These are phyloP conservation scores for Dentiscutata heterogama DNA, from an alignment of 371 early-diverging fungal species.

Conservation along the genomic window DNA sequence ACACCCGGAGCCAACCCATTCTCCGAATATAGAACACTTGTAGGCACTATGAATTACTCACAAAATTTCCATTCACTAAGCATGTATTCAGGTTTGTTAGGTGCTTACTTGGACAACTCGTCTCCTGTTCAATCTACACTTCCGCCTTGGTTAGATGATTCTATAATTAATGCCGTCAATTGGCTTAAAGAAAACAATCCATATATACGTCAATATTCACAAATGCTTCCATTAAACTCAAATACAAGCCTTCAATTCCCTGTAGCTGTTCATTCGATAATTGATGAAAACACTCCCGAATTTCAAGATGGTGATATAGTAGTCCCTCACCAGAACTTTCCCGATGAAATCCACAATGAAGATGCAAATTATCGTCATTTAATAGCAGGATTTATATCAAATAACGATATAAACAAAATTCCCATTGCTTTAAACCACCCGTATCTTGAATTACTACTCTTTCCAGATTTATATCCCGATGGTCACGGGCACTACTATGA, in stretches of 20 bases:
- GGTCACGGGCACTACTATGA: slow-evolving; percentile 32
- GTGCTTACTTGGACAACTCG: neutral
- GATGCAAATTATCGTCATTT: neutral
- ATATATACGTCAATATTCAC: neutral
- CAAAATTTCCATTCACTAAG: slow-evolving; percentile 1
- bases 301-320: slow-evolving; percentile 23
- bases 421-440: neutral
- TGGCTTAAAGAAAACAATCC: slow-evolving; percentile 27
- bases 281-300: neutral
- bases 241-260: neutral
- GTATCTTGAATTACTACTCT: slow-evolving; percentile 11
- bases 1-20: neutral
- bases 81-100: slow-evolving; percentile 7
- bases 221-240: neutral
- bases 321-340: neutral
- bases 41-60: neutral
- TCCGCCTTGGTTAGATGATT: neutral
- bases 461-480: slow-evolving; percentile 29
- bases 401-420: neutral
- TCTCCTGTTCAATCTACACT: neutral
- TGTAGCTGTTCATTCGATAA: neutral
- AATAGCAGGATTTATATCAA: slow-evolving; percentile 2
- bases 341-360: slow-evolving; percentile 27
- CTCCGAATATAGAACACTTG: neutral
- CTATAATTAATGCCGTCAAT: neutral